phyloP scores from a whole-genome alignment of 2,329 filamentous ascomycete genomes.

The Dactylellina drechsleri region DNA sequence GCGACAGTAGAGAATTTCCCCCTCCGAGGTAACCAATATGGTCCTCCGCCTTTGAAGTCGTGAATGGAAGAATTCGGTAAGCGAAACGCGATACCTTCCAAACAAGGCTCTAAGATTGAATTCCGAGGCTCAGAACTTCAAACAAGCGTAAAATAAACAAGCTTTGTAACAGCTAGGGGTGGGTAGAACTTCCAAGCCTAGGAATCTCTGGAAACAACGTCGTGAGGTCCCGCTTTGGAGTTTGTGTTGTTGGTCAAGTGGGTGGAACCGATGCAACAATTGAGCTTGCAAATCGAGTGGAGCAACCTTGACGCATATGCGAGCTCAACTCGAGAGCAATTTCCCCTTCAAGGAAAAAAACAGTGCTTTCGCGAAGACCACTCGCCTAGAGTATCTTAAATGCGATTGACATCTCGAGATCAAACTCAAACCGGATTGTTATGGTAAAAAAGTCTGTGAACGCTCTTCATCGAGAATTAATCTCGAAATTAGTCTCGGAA shows the following conservation, averaged over 20 bases:
- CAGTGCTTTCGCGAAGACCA: background rate
- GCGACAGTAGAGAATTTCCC: no score
- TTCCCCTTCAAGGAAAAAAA: background rate
- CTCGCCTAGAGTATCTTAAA: background rate
- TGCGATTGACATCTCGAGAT: background rate
- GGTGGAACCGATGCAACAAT: no score
- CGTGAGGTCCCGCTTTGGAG: background rate
- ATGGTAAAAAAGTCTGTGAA: background rate
- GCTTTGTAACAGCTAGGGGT: background rate
- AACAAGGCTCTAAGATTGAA: no score
- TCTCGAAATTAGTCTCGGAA: background rate
- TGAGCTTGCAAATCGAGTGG: background rate
- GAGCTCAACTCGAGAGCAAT: background rate
- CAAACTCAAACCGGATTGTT: background rate
- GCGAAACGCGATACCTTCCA: no score
- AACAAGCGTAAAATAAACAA: no score
- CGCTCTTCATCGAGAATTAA: background rate
- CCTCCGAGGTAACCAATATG: no score
- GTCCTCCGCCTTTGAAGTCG: no score
- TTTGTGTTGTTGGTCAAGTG: no score
- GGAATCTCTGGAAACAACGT: background rate
- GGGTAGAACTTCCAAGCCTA: background rate
- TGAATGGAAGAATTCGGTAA: no score
- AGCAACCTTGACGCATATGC: background rate
- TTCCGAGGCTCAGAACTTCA: no score